Evolutionary conservation across 345 rosid species (phyloP).

Genomic region (Hypericum androsaemum): DNA sequence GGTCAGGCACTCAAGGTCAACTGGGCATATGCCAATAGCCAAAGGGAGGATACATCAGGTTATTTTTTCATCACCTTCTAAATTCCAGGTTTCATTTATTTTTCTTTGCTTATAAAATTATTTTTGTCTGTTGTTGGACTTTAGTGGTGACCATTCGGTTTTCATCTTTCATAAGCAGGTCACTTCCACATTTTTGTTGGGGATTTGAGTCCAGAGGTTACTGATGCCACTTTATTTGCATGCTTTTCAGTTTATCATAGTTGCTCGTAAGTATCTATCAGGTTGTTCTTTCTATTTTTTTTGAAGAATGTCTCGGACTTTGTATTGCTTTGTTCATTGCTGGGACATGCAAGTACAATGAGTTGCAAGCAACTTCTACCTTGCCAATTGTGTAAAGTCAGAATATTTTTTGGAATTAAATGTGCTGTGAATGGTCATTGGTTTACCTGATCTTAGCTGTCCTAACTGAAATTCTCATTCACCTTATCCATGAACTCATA

Average conservation of each 20-base stretch:
- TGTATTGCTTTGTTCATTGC: not conserved
- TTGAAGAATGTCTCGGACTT: not conserved
- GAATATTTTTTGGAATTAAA: too few species aligned
- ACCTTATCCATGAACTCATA: too few species aligned
- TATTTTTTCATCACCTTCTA: not conserved
- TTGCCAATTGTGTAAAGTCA: too few species aligned
- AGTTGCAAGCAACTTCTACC: too few species aligned
- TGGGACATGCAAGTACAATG: too few species aligned
- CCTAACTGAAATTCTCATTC: too few species aligned
- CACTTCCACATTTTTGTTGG: constrained; percentile 29
- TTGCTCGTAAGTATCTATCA: constrained; percentile 20
- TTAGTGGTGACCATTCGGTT: not conserved
- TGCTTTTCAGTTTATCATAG: constrained; percentile 22
- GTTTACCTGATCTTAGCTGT: too few species aligned
- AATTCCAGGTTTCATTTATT: not conserved
- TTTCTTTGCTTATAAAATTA: not conserved
- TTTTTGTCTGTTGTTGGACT: not conserved
- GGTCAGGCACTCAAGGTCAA: constrained; percentile 30
- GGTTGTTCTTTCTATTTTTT: not conserved
- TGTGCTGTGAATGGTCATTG: too few species aligned
- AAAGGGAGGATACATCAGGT: constrained; percentile 32
- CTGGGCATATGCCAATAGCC: constrained; percentile 30
- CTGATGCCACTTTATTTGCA: constrained; percentile 25
- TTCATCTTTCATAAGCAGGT: constrained; percentile 10
- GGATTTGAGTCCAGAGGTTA: constrained; percentile 33